Evolutionary conservation across 805 yeast genomes (phyloP), one percentile per base, ranked within the genome.

Genomic region (Candida maesae): DNA sequence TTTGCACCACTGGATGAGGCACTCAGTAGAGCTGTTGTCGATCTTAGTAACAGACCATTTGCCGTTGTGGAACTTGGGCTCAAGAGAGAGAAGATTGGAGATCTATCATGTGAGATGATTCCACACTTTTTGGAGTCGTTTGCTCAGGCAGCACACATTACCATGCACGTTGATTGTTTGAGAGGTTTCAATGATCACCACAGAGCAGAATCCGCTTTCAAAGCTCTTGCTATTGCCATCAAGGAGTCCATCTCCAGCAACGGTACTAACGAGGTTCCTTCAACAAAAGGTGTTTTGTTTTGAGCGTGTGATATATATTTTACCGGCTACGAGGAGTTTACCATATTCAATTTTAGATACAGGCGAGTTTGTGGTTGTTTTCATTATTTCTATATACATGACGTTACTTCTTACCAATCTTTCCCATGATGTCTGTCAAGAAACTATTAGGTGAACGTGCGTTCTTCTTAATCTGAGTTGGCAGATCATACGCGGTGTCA

Each of bases 1-100:
- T 91, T 80, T 68, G 98, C 97, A 7, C 99, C 99, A 2, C 71
- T 93, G 43, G 99, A 93, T 62, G 99, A 93, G 67, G 97, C 99
- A 0, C 72, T 93, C 44, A 81, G 95, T 46, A 72, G 99, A 39
- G 96, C 97, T 0, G 99, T 93, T n/a, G 88, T 93, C 9, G 99
- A 93, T 58, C 70, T 93, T 45, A 86, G 96, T 14, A 89, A 89
- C 62, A 75, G 99, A 52, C 98, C 99, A 2, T 90, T 66, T 64
- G 95, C 96, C 1, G 93, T 87, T 14, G 72, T 89, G 29, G 96
- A 93, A 28, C 70, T 93, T 45, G 96, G 96, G 1, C 73, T 93
- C 57, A 84, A 83, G 64, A 75, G 99, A 50, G 99, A 93, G 61
- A 89, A 83, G 61, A 80, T 93, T 52, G 99, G 99, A 39, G 95